Conservation (phyloP, 768 basidiomycete species). For the Lyophyllum atratum region DNA sequence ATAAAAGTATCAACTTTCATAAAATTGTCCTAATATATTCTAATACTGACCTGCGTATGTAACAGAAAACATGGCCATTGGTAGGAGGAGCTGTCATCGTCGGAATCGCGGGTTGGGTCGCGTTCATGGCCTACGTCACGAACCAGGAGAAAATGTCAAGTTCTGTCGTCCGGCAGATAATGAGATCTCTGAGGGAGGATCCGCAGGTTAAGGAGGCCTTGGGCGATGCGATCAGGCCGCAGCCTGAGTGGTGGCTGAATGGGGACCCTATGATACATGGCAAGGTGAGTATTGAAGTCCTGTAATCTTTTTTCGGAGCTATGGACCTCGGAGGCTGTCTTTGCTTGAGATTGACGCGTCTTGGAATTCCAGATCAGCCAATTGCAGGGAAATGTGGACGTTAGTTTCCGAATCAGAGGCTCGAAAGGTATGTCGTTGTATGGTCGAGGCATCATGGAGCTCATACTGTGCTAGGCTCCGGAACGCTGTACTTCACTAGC, state of each 20-base stretch:
- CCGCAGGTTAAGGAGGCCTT: conserved; percentile 50
- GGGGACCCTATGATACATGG: conserved; percentile 75
- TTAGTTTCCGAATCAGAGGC: conserved; percentile 76
- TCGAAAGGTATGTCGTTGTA: conserved; percentile 30
- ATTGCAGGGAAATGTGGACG: conserved; percentile 74
- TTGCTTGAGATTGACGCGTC: neutral
- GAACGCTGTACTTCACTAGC: conserved; percentile 83
- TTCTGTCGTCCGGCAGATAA: conserved; percentile 69
- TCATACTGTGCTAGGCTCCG: conserved; percentile 47
- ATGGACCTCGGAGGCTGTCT: too few species aligned
- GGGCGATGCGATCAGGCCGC: conserved; percentile 66
- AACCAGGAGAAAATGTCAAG: conserved; percentile 80
- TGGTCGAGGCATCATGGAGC: neutral
- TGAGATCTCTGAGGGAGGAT: conserved; percentile 59
- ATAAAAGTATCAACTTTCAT: conserved; percentile 26
- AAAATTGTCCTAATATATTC: neutral
- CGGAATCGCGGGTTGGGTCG: conserved; percentile 65
- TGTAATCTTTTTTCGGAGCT: neutral
- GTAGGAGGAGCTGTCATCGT: conserved; percentile 48
- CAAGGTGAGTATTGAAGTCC: conserved; percentile 45
- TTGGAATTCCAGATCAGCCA: conserved; percentile 59
- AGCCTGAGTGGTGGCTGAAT: conserved; percentile 75
- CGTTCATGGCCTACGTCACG: conserved; percentile 67
- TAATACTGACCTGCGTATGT: neutral
- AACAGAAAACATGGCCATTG: conserved; percentile 59